Percentiles rank a stretch among this genome's conserved stretches.
Conservation (phyloP, 139 green algal genomes). For the Ostreobium quekettii region DNA sequence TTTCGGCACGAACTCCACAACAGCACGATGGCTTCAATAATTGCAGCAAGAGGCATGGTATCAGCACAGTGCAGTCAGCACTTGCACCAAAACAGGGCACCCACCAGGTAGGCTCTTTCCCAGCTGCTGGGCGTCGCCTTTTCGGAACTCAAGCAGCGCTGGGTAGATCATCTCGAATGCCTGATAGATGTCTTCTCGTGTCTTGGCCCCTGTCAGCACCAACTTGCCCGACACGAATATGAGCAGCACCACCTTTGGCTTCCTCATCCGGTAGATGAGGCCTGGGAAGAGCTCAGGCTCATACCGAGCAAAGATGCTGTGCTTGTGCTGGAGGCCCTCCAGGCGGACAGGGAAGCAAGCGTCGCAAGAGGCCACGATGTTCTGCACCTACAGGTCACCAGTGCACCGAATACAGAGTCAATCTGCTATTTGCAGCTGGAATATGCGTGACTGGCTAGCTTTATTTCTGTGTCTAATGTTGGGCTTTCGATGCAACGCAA, state of each 20-base stretch:
- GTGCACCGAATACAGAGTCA: too few relatives aligned
- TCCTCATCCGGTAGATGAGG: conserved; percentile 96
- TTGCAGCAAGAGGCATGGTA: too few relatives aligned
- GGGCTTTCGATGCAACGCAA: too few relatives aligned
- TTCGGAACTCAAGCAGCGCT: conserved; percentile 82
- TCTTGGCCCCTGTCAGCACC: conserved; percentile 71
- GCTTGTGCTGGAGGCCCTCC: conserved; percentile 40
- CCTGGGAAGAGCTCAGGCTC: conserved; percentile 98
- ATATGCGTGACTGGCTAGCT: too few relatives aligned
- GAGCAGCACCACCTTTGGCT: conserved; percentile 96
- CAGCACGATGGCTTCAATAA: too few relatives aligned
- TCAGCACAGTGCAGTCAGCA: too few relatives aligned
- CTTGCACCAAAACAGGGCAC: too few relatives aligned
- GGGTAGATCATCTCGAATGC: conserved; percentile 99
- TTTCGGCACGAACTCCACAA: too few relatives aligned
- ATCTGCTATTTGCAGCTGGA: too few relatives aligned
- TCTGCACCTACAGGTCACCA: too few relatives aligned
- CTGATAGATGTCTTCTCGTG: conserved; percentile 91
- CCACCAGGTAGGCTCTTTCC: too few relatives aligned
- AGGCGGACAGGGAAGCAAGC: conserved; percentile 54
- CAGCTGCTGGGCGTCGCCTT: conserved; percentile 68
- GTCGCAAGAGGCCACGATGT: conserved; percentile 58
- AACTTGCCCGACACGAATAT: conserved; percentile 98
- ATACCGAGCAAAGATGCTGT: conserved; percentile 56
- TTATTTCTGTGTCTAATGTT: too few relatives aligned